phyloP scores from a whole-genome alignment of 768 basidiomycete species.

The Imleria badia region DNA sequence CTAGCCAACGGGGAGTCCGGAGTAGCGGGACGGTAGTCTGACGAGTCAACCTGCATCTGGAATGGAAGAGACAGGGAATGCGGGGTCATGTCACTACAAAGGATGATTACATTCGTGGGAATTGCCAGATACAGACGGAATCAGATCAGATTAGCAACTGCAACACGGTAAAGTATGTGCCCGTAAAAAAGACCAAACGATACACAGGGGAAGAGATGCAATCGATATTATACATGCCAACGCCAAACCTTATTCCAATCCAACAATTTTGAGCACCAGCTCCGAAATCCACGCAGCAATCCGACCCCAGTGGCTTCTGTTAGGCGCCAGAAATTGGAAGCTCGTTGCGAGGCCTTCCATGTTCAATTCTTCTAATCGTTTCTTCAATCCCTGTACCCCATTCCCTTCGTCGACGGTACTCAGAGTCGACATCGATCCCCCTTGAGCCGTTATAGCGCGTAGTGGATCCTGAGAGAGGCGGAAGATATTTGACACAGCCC shows the following conservation, averaged over 20 bases:
- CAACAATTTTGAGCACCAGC: slow-evolving; percentile 51
- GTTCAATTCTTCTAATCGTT: slow-evolving; percentile 60
- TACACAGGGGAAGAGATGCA: slow-evolving; percentile 3
- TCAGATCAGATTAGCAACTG: slow-evolving; percentile 5
- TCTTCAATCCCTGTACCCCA: slow-evolving; percentile 44
- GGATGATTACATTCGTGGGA: slow-evolving; percentile 14
- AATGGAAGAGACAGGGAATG: neutral
- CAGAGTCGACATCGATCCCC: slow-evolving; percentile 63
- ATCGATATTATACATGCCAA: slow-evolving; percentile 19
- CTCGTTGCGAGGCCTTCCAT: slow-evolving; percentile 77
- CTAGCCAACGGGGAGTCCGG: slow-evolving; percentile 52
- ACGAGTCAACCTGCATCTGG: slow-evolving; percentile 25
- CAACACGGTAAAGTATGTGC: slow-evolving; percentile 11
- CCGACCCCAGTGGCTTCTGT: slow-evolving; percentile 54
- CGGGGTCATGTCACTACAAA: neutral
- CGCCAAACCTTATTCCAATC: slow-evolving; percentile 28
- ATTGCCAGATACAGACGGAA: slow-evolving; percentile 12
- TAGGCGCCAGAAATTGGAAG: slow-evolving; percentile 66
- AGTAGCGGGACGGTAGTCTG: slow-evolving; percentile 39
- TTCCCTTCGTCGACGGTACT: slow-evolving; percentile 58
- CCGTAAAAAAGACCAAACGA: neutral
- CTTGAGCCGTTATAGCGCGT: slow-evolving; percentile 39
- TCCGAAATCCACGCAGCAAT: slow-evolving; percentile 78
- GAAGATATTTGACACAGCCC: slow-evolving; percentile 74
- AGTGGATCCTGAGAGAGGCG: slow-evolving; percentile 60